Evolutionary conservation across 768 basidiomycete genomes (phyloP).

Genomic region (Suillus placidus): DNA sequence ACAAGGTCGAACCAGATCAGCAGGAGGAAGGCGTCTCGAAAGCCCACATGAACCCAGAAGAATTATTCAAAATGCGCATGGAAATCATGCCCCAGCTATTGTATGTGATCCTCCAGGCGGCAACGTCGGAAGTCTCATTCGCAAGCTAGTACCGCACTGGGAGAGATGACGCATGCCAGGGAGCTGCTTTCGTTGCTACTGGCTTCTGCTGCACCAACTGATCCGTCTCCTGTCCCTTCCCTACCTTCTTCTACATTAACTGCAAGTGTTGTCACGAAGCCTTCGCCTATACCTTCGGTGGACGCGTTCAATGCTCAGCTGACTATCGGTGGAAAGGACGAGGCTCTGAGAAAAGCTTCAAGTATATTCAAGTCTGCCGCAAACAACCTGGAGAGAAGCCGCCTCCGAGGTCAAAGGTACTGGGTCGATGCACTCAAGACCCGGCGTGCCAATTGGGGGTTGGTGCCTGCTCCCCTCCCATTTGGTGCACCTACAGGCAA

Average conservation of each 20-base stretch:
- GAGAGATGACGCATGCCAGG: conserved; percentile 78
- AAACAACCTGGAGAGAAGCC: conserved; percentile 64
- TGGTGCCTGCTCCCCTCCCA: conserved; percentile 79
- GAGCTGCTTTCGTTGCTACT: conserved; percentile 69
- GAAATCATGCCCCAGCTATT: conserved; percentile 72
- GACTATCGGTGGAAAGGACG: conserved; percentile 78
- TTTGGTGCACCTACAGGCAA: conserved; percentile 70
- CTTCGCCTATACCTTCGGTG: conserved; percentile 63
- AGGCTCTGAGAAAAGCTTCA: conserved; percentile 74
- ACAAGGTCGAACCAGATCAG: conserved; percentile 37
- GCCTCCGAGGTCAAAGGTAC: conserved; percentile 67
- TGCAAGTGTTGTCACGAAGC: conserved; percentile 68
- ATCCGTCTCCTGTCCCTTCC: conserved; percentile 31
- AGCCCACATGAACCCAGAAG: conserved; percentile 69
- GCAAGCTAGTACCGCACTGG: conserved; percentile 61
- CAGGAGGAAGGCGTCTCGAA: conserved; percentile 16
- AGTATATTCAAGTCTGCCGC: conserved; percentile 71
- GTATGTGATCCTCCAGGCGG: conserved; percentile 47
- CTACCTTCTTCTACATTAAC: conserved; percentile 46
- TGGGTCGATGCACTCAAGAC: conserved; percentile 84
- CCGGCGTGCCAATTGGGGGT: conserved; percentile 75
- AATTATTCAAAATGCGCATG: conserved; percentile 70
- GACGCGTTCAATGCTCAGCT: conserved; percentile 74
- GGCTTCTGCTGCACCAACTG: conserved; percentile 41
- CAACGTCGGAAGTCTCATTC: conserved; percentile 2